phyloP scores from a whole-genome alignment of 1,284 basidiomycete species.

The Ceratobasidium sp. region DNA sequence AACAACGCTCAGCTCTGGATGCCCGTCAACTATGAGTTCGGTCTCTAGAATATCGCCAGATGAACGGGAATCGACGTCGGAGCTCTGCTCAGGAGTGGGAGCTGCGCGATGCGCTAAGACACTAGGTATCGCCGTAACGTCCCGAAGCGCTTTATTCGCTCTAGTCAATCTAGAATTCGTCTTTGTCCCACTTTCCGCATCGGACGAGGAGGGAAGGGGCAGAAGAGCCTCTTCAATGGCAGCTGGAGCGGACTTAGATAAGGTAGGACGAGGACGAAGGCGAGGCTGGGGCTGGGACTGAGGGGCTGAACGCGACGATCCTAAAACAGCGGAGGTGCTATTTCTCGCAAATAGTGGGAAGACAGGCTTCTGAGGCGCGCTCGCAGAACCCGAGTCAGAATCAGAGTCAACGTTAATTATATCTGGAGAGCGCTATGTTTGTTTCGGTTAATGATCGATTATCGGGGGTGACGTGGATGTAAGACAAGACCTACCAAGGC shows the following conservation, averaged over 20 bases:
- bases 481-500: conserved; percentile 10
- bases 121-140: too few species aligned
- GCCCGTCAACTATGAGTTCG: neutral
- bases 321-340: neutral
- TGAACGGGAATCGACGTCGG: conserved; percentile 23
- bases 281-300: neutral
- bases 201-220: conserved; percentile 22
- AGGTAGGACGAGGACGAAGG: neutral
- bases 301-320: too few species aligned
- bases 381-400: conserved; percentile 18
- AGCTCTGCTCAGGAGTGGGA: neutral
- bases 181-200: conserved; percentile 10
- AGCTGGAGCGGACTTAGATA: neutral
- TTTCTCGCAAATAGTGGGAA: neutral
- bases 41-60: conserved; percentile 26
- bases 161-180: too few species aligned
- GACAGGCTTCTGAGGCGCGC: neutral
- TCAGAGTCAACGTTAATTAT: conserved; percentile 13
- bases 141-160: too few species aligned
- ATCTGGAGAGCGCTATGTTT: neutral
- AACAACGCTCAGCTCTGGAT: conserved; percentile 6
- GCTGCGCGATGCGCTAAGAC: neutral
- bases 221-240: conserved; percentile 4
- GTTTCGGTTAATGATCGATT: neutral
- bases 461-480: neutral